Conservation (phyloP, 2,329 filamentous ascomycete species). For the Sporothrix pallida region DNA sequence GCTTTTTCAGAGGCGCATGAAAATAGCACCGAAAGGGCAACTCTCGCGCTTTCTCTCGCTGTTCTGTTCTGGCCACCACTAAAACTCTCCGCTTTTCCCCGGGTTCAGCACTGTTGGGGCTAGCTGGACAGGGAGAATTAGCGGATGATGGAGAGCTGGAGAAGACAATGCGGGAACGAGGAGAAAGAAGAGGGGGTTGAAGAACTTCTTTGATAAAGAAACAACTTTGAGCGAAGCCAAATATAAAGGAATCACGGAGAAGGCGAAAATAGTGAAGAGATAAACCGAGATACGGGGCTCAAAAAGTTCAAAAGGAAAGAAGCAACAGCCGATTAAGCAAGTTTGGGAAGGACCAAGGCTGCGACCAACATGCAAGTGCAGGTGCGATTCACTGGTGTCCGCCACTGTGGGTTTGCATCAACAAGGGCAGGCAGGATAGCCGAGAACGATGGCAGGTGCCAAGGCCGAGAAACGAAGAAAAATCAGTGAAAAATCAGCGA, state of each 20-base stretch:
- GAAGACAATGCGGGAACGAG: neutral
- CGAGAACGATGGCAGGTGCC: conserved; percentile 8
- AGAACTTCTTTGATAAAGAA: neutral
- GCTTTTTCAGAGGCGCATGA: neutral
- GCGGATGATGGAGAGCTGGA: conserved; percentile 11
- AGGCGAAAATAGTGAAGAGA: neutral
- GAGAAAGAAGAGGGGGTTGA: neutral
- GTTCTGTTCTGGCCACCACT: conserved; percentile 22
- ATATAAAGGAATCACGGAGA: neutral
- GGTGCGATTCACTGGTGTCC: neutral
- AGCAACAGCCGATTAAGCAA: neutral
- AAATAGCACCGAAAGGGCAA: conserved; percentile 13
- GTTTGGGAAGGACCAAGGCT: conserved; percentile 6
- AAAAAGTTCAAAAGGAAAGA: neutral
- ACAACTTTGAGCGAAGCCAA: neutral
- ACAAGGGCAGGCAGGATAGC: conserved; percentile 3
- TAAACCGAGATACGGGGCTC: conserved; percentile 20
- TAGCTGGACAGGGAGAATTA: conserved; percentile 13
- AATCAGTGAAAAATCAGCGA: neutral
- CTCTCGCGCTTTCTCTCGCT: conserved; percentile 28
- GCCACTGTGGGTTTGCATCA: conserved; percentile 25
- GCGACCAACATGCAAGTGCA: conserved; percentile 17
- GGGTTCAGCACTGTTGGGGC: conserved; percentile 25
- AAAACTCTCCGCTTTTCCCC: conserved; percentile 35
- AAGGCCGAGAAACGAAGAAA: neutral